Conservation (phyloP, 306 rosid species). For the Prunus mume region DNA sequence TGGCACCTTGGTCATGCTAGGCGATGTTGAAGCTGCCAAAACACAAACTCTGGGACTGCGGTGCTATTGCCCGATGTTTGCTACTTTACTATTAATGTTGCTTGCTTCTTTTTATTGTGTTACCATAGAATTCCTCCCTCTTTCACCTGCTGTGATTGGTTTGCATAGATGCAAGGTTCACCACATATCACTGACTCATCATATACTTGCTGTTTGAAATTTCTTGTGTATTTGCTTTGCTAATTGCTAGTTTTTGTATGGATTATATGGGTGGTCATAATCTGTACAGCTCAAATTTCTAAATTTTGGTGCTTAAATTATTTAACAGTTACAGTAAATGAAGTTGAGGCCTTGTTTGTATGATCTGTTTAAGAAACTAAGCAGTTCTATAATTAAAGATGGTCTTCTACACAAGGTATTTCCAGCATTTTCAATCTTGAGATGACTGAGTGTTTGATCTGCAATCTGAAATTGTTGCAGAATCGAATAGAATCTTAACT, state of each 20-base stretch:
- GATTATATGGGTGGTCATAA: too few species aligned
- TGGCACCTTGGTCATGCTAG: neutral
- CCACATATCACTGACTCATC: neutral
- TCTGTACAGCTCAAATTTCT: neutral
- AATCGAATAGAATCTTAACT: neutral
- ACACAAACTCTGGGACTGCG: neutral
- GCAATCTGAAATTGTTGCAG: slow-evolving; percentile 1
- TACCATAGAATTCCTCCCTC: neutral
- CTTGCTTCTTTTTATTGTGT: neutral
- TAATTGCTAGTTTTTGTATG: neutral
- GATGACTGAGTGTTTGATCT: neutral
- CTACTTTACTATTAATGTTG: neutral
- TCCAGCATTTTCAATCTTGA: neutral
- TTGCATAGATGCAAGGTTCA: neutral
- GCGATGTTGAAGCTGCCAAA: neutral
- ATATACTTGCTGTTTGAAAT: neutral
- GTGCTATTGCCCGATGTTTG: neutral
- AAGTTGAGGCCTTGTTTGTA: slow-evolving; percentile 59
- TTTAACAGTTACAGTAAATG: slow-evolving; percentile 67
- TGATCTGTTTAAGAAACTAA: slow-evolving; percentile 55
- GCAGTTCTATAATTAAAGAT: slow-evolving; percentile 55
- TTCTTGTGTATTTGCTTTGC: neutral
- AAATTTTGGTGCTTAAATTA: slow-evolving; percentile 4
- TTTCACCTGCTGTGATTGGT: neutral
- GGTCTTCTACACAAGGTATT: slow-evolving; percentile 67